Evolutionary conservation across 495 filamentous ascomycete genomes (phyloP), one percentile per base, ranked within the genome.

Genomic region (Lasiosphaeriaceae sp.): DNA sequence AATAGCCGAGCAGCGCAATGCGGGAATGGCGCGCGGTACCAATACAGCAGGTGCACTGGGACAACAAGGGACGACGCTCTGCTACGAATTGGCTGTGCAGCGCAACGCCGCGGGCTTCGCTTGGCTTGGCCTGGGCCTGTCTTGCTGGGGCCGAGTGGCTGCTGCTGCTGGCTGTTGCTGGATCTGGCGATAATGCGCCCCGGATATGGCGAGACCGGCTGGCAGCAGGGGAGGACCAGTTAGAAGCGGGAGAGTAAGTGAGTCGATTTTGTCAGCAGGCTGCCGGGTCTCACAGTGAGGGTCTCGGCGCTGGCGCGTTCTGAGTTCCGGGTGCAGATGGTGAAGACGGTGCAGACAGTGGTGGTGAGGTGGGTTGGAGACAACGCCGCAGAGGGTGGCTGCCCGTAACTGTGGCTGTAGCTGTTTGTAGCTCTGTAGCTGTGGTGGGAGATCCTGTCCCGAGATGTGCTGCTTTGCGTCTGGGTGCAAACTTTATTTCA

Each of bases 251-350:
- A 3, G 26, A 31, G 26, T 31, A 9, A 58, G 50, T 59, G 51
- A 52, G 46, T 59, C 47, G 57, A 54, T 50, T 26, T 50, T 46
- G 49, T 52, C 47, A 34, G 47, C 47, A 45, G 47, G 34, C n/a
- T 17, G 35, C 51, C 37, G n/a, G 16, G 41, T 55, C 21, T 47
- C 44, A 47, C 52, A 22, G 52, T 24, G 52, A 20, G 1, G 1
- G 49, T 46, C 43, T 46, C 21, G 43, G 43, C 26, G 43, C 43
- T 46, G n/a, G 43, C 43, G 49, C 35, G 26, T 31, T 31, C 26
- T 31, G 26, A 9, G 26, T 31, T 31, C 26, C 9, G 26, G 9
- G 26, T 31, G 26, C 26, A 31, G 26, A n/a, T n/a, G n/a, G n/a
- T n/a, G n/a, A n/a, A n/a, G n/a, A n/a, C n/a, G n/a, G n/a, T n/a